Evolutionary conservation across 2,329 filamentous ascomycete species (phyloP).

Genomic region (Clonostachys rhizophaga): DNA sequence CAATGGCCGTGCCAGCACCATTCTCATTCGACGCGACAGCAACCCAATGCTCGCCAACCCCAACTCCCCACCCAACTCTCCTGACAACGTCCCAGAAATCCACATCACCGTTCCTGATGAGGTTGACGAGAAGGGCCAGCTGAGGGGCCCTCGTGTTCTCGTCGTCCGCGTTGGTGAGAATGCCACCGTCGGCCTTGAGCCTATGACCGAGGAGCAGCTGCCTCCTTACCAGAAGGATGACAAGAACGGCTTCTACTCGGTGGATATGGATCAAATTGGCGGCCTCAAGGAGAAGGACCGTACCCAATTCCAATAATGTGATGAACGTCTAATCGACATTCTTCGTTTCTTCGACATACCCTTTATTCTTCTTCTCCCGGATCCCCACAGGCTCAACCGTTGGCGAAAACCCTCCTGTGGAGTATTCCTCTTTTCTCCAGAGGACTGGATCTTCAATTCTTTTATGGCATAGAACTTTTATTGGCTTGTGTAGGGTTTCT

Average conservation of each 20-base stretch:
- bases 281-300: slow-evolving; percentile 86
- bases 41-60: slow-evolving; percentile 72
- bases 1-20: slow-evolving; percentile 60
- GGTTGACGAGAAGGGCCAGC: slow-evolving; percentile 78
- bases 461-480: no score
- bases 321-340: no score
- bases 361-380: no score
- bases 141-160: slow-evolving; percentile 81
- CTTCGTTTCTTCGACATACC: no score
- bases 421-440: no score
- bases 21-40: slow-evolving; percentile 76
- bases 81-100: slow-evolving; percentile 88
- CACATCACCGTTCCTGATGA: slow-evolving; percentile 98
- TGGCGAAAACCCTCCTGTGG: no score
- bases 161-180: slow-evolving; percentile 88
- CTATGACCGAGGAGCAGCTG: slow-evolving; percentile 72
- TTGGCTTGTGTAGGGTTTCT: no score
- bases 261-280: slow-evolving; percentile 92
- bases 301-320: slow-evolving; percentile 24
- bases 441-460: no score
- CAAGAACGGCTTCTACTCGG: slow-evolving; percentile 78
- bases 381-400: no score
- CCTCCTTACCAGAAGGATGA: slow-evolving; percentile 86
- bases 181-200: slow-evolving; percentile 81
- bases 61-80: slow-evolving; percentile 68